Evolutionary conservation across 768 basidiomycete species (phyloP), one percentile per base, ranked within the genome.

Genomic region (Agaricus bisporus): DNA sequence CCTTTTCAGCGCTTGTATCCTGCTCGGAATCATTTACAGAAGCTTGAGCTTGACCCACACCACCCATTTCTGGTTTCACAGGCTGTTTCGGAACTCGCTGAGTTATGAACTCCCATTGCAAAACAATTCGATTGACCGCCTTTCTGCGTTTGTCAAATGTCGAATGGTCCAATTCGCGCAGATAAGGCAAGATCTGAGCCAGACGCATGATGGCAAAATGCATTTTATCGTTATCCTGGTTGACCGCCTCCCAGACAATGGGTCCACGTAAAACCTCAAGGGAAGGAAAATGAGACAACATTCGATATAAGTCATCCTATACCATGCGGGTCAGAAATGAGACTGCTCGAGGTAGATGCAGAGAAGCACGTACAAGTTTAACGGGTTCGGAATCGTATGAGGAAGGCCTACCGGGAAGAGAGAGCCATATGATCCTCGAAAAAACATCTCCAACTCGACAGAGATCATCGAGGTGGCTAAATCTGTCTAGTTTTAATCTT

Each of bases 221-320:
- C 73, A 80, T 74, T 22, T 56, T 60, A 25, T 67, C 59, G 58
- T 68, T 69, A 47, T 68, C 59, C 38, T 66, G 58, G 18, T 64
- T 61, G 4, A 74, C 70, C 11, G 74, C 70, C 3, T 57, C 56
- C 78, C 78, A 80, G 1, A 77, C 60, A 12, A 69, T 73, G 26
- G 61, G 56, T 10, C 77, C 76, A 39, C 71, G 68, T 56, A 79
- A 73, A 0, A 74, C 70, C 58, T 75, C 66, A 11, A 80, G 72
- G 14, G 72, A 68, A 3, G 58, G 58, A 55, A 79, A 78, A 12
- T 60, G 66, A 1, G 74, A 66, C 0, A 80, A 61, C 12, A 76
- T 63, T 32, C 66, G 61, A 11, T 79, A 61, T 68, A 76, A 73
- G 25, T 66, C 62, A 11, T 71, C 67, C 73, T 53, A 20, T 12